Evolutionary conservation across 163 green algal genomes (phyloP).

Genomic region (Scenedesmus sp.): DNA sequence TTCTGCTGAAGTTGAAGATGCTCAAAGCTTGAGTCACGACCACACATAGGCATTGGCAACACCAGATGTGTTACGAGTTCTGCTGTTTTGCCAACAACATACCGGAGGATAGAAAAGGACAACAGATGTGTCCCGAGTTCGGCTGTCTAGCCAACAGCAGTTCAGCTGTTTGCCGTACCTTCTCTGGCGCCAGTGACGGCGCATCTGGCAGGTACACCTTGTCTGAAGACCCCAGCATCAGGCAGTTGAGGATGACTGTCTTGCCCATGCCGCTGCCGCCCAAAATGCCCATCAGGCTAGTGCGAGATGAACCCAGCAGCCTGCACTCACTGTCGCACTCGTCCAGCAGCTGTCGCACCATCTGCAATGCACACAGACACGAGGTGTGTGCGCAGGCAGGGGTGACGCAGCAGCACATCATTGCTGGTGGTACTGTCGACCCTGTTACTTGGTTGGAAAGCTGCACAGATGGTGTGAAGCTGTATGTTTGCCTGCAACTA

Average conservation of each 20-base stretch:
- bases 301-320: background rate
- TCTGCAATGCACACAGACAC: background rate
- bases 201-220: background rate
- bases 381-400: background rate
- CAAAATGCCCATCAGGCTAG: background rate
- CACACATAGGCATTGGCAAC: too few relatives aligned
- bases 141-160: background rate
- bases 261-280: conserved; percentile 2
- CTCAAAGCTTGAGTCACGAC: too few relatives aligned
- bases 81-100: background rate
- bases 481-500: background rate
- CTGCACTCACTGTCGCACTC: background rate
- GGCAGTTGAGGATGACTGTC: conserved; percentile 3
- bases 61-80: too few relatives aligned
- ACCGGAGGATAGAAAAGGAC: background rate
- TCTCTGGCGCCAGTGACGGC: background rate
- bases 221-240: background rate
- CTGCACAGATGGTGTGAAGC: background rate
- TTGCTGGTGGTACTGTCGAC: background rate
- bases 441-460: background rate
- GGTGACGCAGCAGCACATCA: too few relatives aligned
- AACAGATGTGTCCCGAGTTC: background rate
- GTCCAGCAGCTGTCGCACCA: background rate
- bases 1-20: background rate
- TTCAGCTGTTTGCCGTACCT: background rate